phyloP scores from a whole-genome alignment of 257 asterid species.

The Gentiana dahurica region DNA sequence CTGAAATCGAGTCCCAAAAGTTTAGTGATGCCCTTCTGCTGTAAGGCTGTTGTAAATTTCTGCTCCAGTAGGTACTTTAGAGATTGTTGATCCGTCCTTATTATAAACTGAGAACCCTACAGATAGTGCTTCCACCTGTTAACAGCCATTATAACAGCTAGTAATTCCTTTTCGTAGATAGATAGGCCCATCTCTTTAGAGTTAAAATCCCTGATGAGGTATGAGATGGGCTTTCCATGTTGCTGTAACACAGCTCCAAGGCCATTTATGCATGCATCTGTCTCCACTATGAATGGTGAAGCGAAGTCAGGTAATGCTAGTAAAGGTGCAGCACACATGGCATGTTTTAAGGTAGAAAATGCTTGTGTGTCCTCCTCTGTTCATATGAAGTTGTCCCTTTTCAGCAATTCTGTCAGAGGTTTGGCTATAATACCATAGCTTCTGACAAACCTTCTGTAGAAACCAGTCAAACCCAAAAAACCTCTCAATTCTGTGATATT shows the following conservation, averaged over 20 bases:
- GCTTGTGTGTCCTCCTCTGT: no score
- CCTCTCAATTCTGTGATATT: no score
- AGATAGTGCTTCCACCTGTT: not conserved
- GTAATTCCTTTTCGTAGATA: not conserved
- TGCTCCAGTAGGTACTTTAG: not conserved
- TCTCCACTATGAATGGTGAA: not conserved
- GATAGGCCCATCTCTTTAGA: no score
- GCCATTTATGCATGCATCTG: not conserved
- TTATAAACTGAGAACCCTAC: not conserved
- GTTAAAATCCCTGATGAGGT: not conserved
- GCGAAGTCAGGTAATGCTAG: not conserved
- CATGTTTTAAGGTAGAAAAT: no score
- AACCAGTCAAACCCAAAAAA: no score
- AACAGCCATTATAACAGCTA: not conserved
- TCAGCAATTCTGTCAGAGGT: no score
- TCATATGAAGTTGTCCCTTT: no score
- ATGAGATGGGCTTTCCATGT: not conserved
- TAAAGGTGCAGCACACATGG: no score
- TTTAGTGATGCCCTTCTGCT: not conserved
- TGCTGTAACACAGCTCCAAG: not conserved
- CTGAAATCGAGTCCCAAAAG: not conserved
- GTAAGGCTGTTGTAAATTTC: not conserved
- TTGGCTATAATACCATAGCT: no score
- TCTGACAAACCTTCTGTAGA: no score
- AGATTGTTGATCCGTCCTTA: not conserved